Base-by-base conservation (phyloP, 345 rosid genomes). In the Brassica rapa region DNA sequence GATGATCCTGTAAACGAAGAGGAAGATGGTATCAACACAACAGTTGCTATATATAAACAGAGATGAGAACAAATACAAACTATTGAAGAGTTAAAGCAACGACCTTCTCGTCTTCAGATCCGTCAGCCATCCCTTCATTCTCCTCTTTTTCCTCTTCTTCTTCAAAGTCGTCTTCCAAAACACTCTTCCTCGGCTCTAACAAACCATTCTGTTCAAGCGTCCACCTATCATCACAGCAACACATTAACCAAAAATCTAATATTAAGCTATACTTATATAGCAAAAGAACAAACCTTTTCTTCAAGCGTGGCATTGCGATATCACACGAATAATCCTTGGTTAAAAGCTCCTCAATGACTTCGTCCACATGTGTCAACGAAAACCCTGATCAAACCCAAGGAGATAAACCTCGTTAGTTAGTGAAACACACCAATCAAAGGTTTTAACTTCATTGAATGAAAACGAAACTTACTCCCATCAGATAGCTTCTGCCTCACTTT, bases 91-190 rank as follows among this genome's bases (percentile, higher is more conserved):
- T 14, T 43, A 53, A 33, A 14, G 74, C 11, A 53, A 14, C 7
- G n/a, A 92, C 97, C 91, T 83, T 87, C 66, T 95, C 93, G 76
- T 86, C 82, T 66, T 89, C 97, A 32, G 86, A 71, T 21, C 53
- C 91, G 78, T 90, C 90, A 30, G 66, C 87, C 12, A 84, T 78
- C 74, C 80, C 88, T 53, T 87, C 98, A 15, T 86, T 90, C 78
- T 91, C 97, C 78, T 95, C 99, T 65, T 88, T 90, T 72, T 96
- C 94, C 83, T 96, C 99, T 71, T 93, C 97, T 83, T 95, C 98
- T 81, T 91, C 97, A 78, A 95, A 95, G 79, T 95, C 98, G 68
- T 93, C 99, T 83, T 93, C 99, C 82, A 95, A 72, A 61, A 94
- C 97, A 76, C 98, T 93, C 79, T 88, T 93, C 76, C 97, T 86